These are phyloP conservation scores for Protomyces lactucae-debilis DNA, from an alignment of 1,139 yeast genomes.

Conservation along the genomic window DNA sequence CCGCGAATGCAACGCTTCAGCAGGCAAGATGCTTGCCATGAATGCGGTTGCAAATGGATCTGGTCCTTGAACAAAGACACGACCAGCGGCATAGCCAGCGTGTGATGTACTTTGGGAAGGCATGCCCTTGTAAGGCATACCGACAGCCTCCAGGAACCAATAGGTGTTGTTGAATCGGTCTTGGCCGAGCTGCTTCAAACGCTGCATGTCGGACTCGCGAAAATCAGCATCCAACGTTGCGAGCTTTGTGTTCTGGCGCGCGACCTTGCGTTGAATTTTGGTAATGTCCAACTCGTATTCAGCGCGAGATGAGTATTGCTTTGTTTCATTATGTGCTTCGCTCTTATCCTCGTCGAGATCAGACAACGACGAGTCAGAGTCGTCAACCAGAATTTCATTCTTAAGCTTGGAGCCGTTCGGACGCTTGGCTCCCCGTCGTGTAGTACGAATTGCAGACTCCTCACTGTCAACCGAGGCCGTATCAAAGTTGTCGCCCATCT, in stretches of 20 bases:
- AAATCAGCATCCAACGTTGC: slow-evolving; percentile 44
- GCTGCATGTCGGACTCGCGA: slow-evolving; percentile 56
- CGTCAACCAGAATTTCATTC: background rate
- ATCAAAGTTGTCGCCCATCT: background rate
- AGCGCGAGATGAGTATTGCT: slow-evolving; percentile 1
- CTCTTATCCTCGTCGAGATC: background rate
- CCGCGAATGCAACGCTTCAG: slow-evolving; percentile 46
- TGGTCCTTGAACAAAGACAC: slow-evolving; percentile 94
- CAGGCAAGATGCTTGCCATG: slow-evolving; percentile 27
- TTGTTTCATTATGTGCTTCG: background rate
- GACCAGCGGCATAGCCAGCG: slow-evolving; percentile 76
- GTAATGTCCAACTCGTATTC: slow-evolving; percentile 18
- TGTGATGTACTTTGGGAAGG: slow-evolving; percentile 32
- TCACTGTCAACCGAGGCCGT: slow-evolving; percentile 13
- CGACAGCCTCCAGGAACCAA: slow-evolving; percentile 93
- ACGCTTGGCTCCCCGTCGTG: background rate
- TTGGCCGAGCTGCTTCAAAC: slow-evolving; percentile 71
- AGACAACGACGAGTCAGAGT: background rate
- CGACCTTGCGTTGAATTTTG: slow-evolving; percentile 37
- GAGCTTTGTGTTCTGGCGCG: slow-evolving; percentile 53
- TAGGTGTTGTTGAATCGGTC: slow-evolving; percentile 81
- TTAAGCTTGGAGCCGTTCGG: slow-evolving; percentile 31
- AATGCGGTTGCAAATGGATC: slow-evolving; percentile 53
- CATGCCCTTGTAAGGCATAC: slow-evolving; percentile 49
- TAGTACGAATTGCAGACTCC: slow-evolving; percentile 17